Evolutionary conservation across 345 rosid species (phyloP).

Genomic region (Hibiscus mutabilis): DNA sequence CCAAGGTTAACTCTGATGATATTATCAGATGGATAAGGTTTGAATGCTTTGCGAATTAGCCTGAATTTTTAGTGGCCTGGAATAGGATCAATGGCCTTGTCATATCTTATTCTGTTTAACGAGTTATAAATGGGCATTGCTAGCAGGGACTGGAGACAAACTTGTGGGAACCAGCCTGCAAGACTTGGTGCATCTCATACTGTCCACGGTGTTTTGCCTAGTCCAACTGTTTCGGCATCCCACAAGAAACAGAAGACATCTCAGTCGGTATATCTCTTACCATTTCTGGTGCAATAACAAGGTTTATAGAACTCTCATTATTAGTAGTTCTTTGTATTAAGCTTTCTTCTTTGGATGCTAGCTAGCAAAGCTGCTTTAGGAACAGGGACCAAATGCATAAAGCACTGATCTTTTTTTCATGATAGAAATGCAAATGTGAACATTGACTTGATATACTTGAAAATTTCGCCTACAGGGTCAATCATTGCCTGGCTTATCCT

Average conservation of each 20-base stretch:
- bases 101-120: slow-evolving; percentile 7
- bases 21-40: slow-evolving; percentile 79
- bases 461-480: neutral
- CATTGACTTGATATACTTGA: neutral
- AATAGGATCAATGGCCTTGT: slow-evolving; percentile 3
- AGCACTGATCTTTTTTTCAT: slow-evolving; percentile 5
- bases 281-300: slow-evolving; percentile 8
- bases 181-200: slow-evolving; percentile 44
- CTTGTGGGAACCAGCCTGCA: slow-evolving; percentile 54
- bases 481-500: slow-evolving; percentile 1
- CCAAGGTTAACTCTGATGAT: slow-evolving; percentile 79
- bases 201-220: slow-evolving; percentile 56
- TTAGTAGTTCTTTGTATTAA: slow-evolving; percentile 7
- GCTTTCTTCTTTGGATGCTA: slow-evolving; percentile 18
- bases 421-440: neutral
- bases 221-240: slow-evolving; percentile 67
- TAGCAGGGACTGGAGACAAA: slow-evolving; percentile 84
- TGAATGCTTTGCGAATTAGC: slow-evolving; percentile 17
- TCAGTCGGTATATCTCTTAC: slow-evolving; percentile 41
- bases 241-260: slow-evolving; percentile 85
- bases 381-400: slow-evolving; percentile 2
- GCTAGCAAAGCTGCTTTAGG: neutral
- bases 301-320: neutral
- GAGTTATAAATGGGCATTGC: slow-evolving; percentile 11
- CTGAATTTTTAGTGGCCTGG: slow-evolving; percentile 4